Evolutionary conservation across 176 grass and related monocot genomes (phyloP).

Genomic region (Avena insularis): DNA sequence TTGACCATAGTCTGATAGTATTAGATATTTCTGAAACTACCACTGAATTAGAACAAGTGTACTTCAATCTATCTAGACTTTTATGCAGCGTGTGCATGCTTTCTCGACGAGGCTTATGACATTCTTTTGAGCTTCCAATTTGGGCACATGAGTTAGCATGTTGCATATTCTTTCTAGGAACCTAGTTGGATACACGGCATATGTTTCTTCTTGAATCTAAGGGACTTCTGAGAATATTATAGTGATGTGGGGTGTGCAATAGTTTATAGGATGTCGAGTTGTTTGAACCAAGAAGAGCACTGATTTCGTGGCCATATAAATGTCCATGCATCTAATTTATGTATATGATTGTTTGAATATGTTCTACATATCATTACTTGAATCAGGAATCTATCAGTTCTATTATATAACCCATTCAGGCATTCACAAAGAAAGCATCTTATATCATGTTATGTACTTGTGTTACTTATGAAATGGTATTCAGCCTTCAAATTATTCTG

Average conservation of each 20-base stretch:
- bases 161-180: neutral
- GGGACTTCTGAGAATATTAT: neutral
- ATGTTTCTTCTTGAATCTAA: neutral
- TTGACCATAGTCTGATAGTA: neutral
- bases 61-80: neutral
- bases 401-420: neutral
- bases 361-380: neutral
- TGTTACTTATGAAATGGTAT: neutral
- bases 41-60: neutral
- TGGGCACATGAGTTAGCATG: neutral
- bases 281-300: too few relatives aligned
- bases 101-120: neutral
- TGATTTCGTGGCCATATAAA: neutral
- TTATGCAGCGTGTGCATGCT: neutral
- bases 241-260: neutral
- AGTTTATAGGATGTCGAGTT: neutral
- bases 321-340: neutral
- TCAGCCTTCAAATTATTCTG: neutral
- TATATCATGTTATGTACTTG: neutral
- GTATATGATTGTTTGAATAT: neutral
- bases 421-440: conserved; percentile 16
- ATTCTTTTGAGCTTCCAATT: neutral
- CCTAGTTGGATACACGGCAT: neutral
- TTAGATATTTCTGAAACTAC: neutral
- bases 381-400: neutral